These are phyloP conservation scores for Escallonia rubra DNA, from an alignment of 129 eudicot genomes.

Conservation along the genomic window DNA sequence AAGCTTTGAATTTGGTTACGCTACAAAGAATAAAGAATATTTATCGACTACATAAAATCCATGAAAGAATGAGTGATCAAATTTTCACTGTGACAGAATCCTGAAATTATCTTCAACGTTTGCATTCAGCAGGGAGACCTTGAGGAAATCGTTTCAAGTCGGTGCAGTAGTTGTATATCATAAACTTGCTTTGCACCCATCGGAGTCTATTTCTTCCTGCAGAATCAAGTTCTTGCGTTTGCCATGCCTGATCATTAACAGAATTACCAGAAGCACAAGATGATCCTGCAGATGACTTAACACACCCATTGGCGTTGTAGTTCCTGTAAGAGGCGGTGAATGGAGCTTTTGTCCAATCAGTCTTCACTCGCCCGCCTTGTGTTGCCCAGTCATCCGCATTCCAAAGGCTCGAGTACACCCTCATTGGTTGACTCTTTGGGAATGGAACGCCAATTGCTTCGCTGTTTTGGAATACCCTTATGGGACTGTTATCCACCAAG, in stretches of 20 bases:
- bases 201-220: constrained; percentile 22
- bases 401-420: too few species aligned
- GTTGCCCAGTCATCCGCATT: too few species aligned
- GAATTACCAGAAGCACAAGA: background rate
- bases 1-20: too few species aligned
- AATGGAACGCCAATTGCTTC: too few species aligned
- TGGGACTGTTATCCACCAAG: too few species aligned
- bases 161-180: constrained; percentile 29
- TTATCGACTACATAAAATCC: background rate
- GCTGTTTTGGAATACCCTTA: too few species aligned
- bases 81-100: background rate
- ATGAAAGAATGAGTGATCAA: background rate
- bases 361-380: too few species aligned
- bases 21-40: constrained; percentile 13
- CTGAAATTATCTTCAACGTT: constrained; percentile 14
- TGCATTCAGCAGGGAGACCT: constrained; percentile 22
- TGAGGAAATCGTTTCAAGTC: constrained; percentile 20
- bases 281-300: constrained; percentile 13
- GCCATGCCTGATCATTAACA: background rate
- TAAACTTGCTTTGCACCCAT: constrained; percentile 19
- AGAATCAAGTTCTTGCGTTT: constrained; percentile 14
- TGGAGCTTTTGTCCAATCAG: too few species aligned
- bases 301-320: too few species aligned
- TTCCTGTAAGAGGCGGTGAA: too few species aligned
- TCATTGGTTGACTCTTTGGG: too few species aligned